Evolutionary conservation across 2,329 filamentous ascomycete genomes (phyloP).

Genomic region (Fusarium papillatum): DNA sequence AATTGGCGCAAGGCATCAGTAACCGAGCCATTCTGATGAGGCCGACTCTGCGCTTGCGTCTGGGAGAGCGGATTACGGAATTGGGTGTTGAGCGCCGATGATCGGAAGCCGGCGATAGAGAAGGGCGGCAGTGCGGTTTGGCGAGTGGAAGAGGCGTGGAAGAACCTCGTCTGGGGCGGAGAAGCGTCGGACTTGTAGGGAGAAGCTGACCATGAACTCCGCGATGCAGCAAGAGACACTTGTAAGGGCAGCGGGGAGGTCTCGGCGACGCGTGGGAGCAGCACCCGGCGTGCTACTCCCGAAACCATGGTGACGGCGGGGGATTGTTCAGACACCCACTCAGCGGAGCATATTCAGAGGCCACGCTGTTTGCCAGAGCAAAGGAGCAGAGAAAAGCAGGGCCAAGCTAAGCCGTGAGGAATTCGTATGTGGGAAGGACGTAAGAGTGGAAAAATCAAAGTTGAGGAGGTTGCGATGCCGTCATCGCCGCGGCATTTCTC

Average conservation of each 20-base stretch:
- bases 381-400: not conserved
- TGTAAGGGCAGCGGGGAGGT: conserved; percentile 43
- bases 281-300: conserved; percentile 62
- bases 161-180: conserved; percentile 30
- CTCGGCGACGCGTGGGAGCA: conserved; percentile 61
- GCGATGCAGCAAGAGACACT: conserved; percentile 37
- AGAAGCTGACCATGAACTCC: conserved; percentile 37
- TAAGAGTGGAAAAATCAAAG: conserved; percentile 35
- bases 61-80: conserved; percentile 8
- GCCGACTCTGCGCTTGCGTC: conserved; percentile 8
- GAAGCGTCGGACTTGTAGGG: conserved; percentile 31
- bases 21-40: conserved; percentile 23
- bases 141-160: conserved; percentile 30
- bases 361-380: conserved; percentile 28
- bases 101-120: conserved; percentile 41
- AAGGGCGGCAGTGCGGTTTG: conserved; percentile 43
- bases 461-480: conserved; percentile 46
- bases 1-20: conserved; percentile 46
- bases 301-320: conserved; percentile 59
- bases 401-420: conserved; percentile 11
- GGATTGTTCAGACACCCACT: conserved; percentile 40
- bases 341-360: conserved; percentile 48
- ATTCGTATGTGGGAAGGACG: conserved; percentile 21
- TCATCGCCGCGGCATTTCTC: conserved; percentile 52
- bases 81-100: conserved; percentile 24